phyloP scores from a whole-genome alignment of 2,329 filamentous ascomycete genomes.

The Chalaropsis ovoidea region DNA sequence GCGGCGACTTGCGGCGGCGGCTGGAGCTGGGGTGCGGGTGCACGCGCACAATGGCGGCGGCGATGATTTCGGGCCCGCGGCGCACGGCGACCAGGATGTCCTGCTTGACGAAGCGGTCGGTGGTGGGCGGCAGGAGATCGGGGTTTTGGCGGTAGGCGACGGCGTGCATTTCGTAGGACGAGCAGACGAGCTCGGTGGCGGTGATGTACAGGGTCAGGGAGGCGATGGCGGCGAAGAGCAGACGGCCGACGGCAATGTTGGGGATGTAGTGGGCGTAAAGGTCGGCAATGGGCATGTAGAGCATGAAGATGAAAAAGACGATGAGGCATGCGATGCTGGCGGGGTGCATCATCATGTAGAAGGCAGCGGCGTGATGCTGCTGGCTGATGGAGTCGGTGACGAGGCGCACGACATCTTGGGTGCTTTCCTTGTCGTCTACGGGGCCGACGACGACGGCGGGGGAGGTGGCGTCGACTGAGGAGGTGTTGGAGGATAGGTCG shows the following conservation, averaged over 20 bases:
- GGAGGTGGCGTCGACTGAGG: slow-evolving; percentile 32
- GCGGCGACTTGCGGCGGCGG: slow-evolving; percentile 9
- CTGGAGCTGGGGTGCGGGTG: slow-evolving; percentile 19
- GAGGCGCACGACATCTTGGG: slow-evolving; percentile 57
- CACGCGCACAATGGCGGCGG: slow-evolving; percentile 52
- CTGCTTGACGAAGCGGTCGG: slow-evolving; percentile 33
- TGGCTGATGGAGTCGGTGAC: slow-evolving; percentile 74
- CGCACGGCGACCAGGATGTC: slow-evolving; percentile 47
- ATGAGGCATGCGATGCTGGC: slow-evolving; percentile 40
- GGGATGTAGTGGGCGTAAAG: slow-evolving; percentile 27
- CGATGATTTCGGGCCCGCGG: slow-evolving; percentile 57
- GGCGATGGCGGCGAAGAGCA: slow-evolving; percentile 47
- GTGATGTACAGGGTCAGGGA: slow-evolving; percentile 54
- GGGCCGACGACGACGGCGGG: slow-evolving; percentile 53
- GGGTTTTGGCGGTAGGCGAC: slow-evolving; percentile 54
- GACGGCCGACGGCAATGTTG: slow-evolving; percentile 42
- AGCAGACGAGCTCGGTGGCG: slow-evolving; percentile 49
- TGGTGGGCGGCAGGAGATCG: slow-evolving; percentile 34
- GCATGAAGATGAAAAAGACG: slow-evolving; percentile 33
- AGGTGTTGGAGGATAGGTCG: slow-evolving; percentile 31
- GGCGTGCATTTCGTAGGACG: slow-evolving; percentile 53
- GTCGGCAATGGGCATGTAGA: slow-evolving; percentile 39
- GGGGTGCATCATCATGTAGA: slow-evolving; percentile 54
- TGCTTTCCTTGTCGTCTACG: slow-evolving; percentile 45
- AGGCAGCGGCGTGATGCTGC: slow-evolving; percentile 60